phyloP scores from a whole-genome alignment of 163 green algal species.

The Volvox carteri region DNA sequence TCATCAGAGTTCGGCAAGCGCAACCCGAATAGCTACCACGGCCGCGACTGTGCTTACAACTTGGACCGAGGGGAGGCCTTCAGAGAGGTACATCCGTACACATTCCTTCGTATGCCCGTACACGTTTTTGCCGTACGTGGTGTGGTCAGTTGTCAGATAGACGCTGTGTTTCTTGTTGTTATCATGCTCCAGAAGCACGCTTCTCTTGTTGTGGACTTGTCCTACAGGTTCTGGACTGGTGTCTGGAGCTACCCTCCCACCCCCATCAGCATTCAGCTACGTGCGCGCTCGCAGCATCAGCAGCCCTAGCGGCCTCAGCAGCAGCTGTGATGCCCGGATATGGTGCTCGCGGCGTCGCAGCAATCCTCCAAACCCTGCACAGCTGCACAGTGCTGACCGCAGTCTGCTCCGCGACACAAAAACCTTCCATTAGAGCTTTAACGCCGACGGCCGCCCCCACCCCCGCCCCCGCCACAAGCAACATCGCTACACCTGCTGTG shows the following conservation, averaged over 20 bases:
- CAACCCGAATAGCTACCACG: constrained; percentile 34
- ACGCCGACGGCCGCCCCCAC: background rate
- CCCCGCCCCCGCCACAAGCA: no score
- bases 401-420: background rate
- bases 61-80: constrained; percentile 15
- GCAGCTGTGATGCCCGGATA: background rate
- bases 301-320: background rate
- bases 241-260: constrained; percentile 25
- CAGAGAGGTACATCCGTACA: constrained; percentile 31
- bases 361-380: background rate
- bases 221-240: constrained; percentile 47
- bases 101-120: no score
- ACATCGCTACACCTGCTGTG: background rate
- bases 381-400: background rate
- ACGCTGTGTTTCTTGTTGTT: no score
- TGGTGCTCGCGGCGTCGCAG: background rate
- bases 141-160: no score
- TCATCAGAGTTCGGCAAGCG: constrained; percentile 57
- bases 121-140: no score
- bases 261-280: background rate
- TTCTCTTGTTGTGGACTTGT: no score
- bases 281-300: background rate
- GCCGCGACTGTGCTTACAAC: constrained; percentile 32
- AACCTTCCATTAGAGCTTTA: background rate
- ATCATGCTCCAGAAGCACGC: no score